Evolutionary conservation across 1,284 basidiomycete species (phyloP).

Genomic region (Flammula alnicola): DNA sequence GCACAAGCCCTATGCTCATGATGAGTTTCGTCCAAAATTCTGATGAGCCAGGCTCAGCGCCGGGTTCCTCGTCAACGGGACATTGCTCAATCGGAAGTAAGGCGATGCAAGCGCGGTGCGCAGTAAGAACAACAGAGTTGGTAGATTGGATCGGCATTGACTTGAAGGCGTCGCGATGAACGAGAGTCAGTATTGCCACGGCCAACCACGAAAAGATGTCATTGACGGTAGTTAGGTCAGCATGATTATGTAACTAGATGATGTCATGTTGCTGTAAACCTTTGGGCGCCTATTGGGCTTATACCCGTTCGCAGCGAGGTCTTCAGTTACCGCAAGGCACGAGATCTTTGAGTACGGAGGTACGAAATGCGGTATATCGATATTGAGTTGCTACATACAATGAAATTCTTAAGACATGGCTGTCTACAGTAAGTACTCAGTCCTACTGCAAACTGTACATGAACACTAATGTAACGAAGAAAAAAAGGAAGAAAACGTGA

Average conservation of each 20-base stretch:
- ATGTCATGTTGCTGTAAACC: not conserved
- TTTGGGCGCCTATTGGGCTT: too few relatives aligned
- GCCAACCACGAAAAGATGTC: not conserved
- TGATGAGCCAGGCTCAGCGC: conserved; percentile 35
- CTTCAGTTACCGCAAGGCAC: not conserved
- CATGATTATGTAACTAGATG: not conserved
- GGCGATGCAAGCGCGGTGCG: conserved; percentile 21
- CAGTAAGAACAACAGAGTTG: conserved; percentile 19
- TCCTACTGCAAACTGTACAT: too few relatives aligned
- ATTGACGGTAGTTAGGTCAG: not conserved
- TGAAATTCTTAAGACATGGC: too few relatives aligned
- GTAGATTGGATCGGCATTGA: conserved; percentile 16
- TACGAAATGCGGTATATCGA: too few relatives aligned
- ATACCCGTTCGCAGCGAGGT: too few relatives aligned
- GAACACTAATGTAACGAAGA: too few relatives aligned
- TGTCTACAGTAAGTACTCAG: too few relatives aligned
- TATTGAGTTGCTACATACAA: too few relatives aligned
- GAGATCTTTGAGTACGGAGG: too few relatives aligned
- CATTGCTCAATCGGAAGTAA: conserved; percentile 12
- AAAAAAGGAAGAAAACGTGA: too few relatives aligned
- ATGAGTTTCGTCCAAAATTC: conserved; percentile 74
- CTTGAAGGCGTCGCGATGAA: too few relatives aligned
- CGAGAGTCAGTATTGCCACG: too few relatives aligned
- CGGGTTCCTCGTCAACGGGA: conserved; percentile 18
- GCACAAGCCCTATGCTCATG: conserved; percentile 68